Percentiles rank a stretch among this genome's conserved stretches.
Evolutionary conservation across 305 asterid species (phyloP).

Genomic region (Fraxinus platypoda): DNA sequence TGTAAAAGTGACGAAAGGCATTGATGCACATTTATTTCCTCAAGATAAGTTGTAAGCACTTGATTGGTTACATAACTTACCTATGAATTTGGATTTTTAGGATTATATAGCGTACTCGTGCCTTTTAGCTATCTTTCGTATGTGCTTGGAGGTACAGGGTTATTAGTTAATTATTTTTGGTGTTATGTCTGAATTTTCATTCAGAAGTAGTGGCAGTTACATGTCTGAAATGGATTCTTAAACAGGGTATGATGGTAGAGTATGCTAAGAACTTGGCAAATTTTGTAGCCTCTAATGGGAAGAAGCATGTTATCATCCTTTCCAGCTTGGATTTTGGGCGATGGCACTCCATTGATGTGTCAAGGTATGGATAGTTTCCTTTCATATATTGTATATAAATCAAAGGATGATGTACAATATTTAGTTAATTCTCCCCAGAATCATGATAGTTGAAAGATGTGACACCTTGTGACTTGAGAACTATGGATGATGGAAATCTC

Average conservation of each 20-base stretch:
- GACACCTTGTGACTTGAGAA: background rate
- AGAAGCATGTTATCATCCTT: constrained; percentile 66
- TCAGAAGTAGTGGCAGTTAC: background rate
- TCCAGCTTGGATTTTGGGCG: constrained; percentile 93
- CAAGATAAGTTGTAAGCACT: background rate
- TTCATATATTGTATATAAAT: background rate
- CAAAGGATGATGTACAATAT: background rate
- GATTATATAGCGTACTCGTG: background rate
- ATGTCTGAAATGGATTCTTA: constrained; percentile 25
- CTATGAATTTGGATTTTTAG: background rate
- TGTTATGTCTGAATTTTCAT: background rate
- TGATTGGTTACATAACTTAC: background rate
- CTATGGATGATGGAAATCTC: background rate
- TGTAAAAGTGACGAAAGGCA: background rate
- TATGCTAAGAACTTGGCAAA: constrained; percentile 81
- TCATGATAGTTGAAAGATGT: background rate
- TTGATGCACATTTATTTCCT: background rate
- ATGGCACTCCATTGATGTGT: constrained; percentile 75
- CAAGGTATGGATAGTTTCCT: constrained; percentile 46
- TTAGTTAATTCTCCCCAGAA: background rate
- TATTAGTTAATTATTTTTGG: background rate
- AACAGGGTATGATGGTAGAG: constrained; percentile 85
- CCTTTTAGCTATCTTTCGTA: background rate
- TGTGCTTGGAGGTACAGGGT: background rate
- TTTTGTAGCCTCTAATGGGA: constrained; percentile 72